A percentile compares a stretch with the other conserved stretches of the same genome.
These are phyloP conservation scores for Phalaenopsis equestris DNA, from an alignment of 106 monocot species.

Conservation along the genomic window DNA sequence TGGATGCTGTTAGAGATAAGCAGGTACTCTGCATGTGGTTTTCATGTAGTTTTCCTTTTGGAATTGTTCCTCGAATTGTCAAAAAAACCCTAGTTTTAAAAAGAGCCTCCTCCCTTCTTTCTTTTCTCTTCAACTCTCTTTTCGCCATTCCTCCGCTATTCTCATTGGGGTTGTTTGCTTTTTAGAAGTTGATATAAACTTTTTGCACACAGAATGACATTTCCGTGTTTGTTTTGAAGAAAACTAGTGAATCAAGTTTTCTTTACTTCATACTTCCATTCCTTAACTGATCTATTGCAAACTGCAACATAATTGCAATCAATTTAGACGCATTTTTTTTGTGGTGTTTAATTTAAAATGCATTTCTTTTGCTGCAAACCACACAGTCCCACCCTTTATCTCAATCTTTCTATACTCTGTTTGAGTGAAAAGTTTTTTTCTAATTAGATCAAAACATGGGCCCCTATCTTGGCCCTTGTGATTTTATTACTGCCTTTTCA, in stretches of 20 bases:
- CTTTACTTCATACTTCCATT: background rate
- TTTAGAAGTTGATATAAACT: too few relatives aligned
- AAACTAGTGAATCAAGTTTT: too few relatives aligned
- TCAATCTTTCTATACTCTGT: background rate
- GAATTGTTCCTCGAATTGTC: background rate
- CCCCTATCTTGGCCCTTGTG: background rate
- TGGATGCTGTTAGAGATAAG: conserved; percentile 79
- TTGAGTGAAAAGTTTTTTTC: background rate
- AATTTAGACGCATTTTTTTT: background rate
- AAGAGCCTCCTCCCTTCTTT: too few relatives aligned
- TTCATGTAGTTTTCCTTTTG: background rate
- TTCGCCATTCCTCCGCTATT: too few relatives aligned
- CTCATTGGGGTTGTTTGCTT: too few relatives aligned
- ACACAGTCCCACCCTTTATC: background rate
- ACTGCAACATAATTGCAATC: background rate
- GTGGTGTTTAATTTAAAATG: background rate
- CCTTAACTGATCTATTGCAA: background rate
- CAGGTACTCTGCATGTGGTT: conserved; percentile 28
- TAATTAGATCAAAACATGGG: background rate
- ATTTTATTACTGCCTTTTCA: background rate
- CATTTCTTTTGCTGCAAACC: background rate
- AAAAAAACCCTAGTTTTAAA: background rate
- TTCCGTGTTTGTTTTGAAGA: too few relatives aligned
- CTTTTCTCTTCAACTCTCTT: too few relatives aligned
- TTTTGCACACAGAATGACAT: too few relatives aligned